A percentile compares a stretch with the other conserved stretches of the same genome.
Evolutionary conservation across 768 basidiomycete species (phyloP).

Genomic region (Tylopilus vinaceipallidus): DNA sequence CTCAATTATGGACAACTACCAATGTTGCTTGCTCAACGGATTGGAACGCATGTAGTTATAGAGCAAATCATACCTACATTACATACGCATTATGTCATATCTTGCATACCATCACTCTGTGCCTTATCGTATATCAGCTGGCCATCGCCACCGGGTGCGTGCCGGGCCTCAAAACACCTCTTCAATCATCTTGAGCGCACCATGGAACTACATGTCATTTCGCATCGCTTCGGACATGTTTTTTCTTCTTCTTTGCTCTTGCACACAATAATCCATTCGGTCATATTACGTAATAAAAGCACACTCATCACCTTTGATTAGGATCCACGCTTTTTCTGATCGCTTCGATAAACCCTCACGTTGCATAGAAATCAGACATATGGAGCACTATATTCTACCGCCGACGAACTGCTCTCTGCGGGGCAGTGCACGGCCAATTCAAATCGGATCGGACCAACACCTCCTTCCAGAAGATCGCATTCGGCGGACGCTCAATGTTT

Average conservation of each 20-base stretch:
- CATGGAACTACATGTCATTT: constrained; percentile 10
- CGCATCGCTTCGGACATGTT: constrained; percentile 1
- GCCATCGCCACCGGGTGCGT: constrained; percentile 1
- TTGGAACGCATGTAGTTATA: constrained; percentile 37
- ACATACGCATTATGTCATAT: constrained; percentile 22
- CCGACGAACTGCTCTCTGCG: not conserved
- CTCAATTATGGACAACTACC: constrained; percentile 24
- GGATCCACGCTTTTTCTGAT: constrained; percentile 17
- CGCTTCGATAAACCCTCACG: constrained; percentile 5
- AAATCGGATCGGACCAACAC: not conserved
- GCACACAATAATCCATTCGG: not conserved
- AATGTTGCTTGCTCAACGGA: constrained; percentile 24
- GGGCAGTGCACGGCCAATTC: too few species aligned
- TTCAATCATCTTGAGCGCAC: not conserved
- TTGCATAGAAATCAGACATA: constrained; percentile 1
- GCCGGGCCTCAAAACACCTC: not conserved
- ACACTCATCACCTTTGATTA: not conserved
- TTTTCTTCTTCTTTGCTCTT: not conserved
- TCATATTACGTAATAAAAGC: too few species aligned
- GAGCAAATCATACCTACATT: constrained; percentile 25
- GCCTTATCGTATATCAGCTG: constrained; percentile 5
- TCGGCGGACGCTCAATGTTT: not conserved
- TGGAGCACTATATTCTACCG: not conserved
- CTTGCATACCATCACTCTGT: constrained; percentile 20
- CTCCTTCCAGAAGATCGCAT: not conserved